A percentile compares a stretch with the other conserved stretches of the same genome.
These are phyloP conservation scores for Kluyveromyces sp. DNA, from an alignment of 1,139 yeast genomes.

Conservation along the genomic window DNA sequence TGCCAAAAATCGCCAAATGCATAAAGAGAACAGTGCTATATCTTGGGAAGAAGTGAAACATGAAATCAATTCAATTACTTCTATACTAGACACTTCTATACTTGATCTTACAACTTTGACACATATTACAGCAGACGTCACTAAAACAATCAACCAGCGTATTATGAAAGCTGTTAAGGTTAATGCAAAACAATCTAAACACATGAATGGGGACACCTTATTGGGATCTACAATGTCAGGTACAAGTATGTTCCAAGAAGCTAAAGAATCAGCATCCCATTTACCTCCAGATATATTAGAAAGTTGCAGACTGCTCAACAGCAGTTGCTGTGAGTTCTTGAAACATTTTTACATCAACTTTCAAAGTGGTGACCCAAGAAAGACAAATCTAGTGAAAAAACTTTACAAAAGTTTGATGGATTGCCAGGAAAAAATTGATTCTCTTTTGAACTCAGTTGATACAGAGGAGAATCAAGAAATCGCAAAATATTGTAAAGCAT, in stretches of 20 bases:
- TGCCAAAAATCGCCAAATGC: slow-evolving; percentile 19
- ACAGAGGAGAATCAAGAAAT: slow-evolving; percentile 22
- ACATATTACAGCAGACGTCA: slow-evolving; percentile 15
- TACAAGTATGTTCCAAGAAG: slow-evolving; percentile 9
- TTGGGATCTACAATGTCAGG: slow-evolving; percentile 22
- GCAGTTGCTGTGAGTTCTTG: slow-evolving; percentile 62
- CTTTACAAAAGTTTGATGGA: slow-evolving; percentile 42
- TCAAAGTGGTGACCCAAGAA: slow-evolving; percentile 48
- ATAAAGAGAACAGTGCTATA: slow-evolving; percentile 22
- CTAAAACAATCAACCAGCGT: slow-evolving; percentile 19
- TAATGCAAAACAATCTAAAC: slow-evolving; percentile 47
- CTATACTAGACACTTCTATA: slow-evolving; percentile 1
- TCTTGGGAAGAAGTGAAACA: slow-evolving; percentile 9
- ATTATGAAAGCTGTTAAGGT: slow-evolving; percentile 46
- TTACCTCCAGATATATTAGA: slow-evolving; percentile 32
- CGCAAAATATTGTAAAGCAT: slow-evolving; percentile 21
- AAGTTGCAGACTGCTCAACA: slow-evolving; percentile 44
- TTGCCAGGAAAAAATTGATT: slow-evolving; percentile 28
- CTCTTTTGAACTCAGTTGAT: slow-evolving; percentile 21
- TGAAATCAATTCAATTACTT: slow-evolving; percentile 4
- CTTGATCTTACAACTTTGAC: slow-evolving; percentile 19
- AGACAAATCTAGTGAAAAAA: slow-evolving; percentile 39
- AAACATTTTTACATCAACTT: slow-evolving; percentile 65
- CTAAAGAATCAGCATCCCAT: slow-evolving; percentile 22
- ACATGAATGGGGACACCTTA: slow-evolving; percentile 32